A percentile compares a stretch with the other conserved stretches of the same genome.
phyloP scores from a whole-genome alignment of 192 early-diverging fungal species.

The Pilaira anomala region DNA sequence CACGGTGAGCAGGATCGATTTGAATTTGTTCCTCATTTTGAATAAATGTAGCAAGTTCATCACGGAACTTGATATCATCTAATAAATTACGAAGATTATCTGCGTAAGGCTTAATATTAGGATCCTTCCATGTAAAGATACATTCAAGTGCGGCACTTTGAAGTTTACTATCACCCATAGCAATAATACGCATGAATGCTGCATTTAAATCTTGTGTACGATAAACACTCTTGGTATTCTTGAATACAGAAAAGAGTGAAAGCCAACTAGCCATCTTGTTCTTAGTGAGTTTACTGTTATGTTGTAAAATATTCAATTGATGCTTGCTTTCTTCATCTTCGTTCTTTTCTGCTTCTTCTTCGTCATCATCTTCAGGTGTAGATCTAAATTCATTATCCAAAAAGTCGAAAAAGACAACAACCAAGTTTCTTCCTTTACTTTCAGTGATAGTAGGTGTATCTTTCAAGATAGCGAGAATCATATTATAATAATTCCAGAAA shows the following conservation, averaged over 20 bases:
- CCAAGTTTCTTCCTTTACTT: conserved; percentile 55
- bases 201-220: conserved; percentile 52
- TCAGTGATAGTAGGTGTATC: conserved; percentile 63
- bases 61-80: conserved; percentile 89
- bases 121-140: conserved; percentile 77
- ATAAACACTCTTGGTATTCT: conserved; percentile 55
- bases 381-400: conserved; percentile 48
- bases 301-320: conserved; percentile 14
- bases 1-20: conserved; percentile 65
- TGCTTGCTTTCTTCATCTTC: conserved; percentile 22
- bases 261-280: conserved; percentile 51
- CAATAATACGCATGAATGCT: conserved; percentile 71
- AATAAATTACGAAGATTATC: conserved; percentile 76
- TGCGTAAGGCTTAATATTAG: conserved; percentile 63
- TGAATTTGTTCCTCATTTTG: conserved; percentile 57
- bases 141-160: conserved; percentile 84
- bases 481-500: conserved; percentile 65
- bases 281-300: conserved; percentile 16
- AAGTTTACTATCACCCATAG: conserved; percentile 73
- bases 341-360: conserved; percentile 43
- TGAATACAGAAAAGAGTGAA: conserved; percentile 62
- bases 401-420: conserved; percentile 64
- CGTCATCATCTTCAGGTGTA: conserved; percentile 40
- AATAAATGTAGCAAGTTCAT: conserved; percentile 76
- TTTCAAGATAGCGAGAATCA: conserved; percentile 57